These are phyloP conservation scores for Dimargaris xerosporica DNA, from an alignment of 192 early-diverging fungal genomes.

Conservation along the genomic window DNA sequence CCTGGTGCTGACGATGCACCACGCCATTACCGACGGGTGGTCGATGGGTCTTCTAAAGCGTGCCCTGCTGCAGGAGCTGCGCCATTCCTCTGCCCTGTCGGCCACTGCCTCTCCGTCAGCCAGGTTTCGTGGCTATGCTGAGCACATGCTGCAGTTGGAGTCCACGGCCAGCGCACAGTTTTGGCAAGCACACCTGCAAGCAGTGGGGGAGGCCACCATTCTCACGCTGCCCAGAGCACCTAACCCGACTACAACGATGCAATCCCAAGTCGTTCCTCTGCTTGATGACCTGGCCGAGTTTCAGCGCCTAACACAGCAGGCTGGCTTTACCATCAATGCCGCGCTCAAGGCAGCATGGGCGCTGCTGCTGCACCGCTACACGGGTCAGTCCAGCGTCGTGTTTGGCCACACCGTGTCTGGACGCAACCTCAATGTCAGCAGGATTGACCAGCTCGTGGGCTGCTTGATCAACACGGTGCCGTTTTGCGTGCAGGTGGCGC, in stretches of 20 bases:
- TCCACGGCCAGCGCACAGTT: not conserved
- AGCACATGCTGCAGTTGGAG: not conserved
- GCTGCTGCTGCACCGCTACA: not conserved
- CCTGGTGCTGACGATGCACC: not conserved
- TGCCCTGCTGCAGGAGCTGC: not conserved
- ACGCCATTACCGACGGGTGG: conserved; percentile 6
- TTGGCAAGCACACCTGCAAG: not conserved
- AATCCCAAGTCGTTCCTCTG: not conserved
- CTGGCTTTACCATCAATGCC: not conserved
- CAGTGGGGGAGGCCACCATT: not conserved
- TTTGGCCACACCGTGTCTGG: conserved; percentile 6
- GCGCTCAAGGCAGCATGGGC: conserved; percentile 3
- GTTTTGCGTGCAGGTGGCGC: not conserved
- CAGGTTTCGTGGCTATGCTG: not conserved
- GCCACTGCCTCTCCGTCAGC: not conserved
- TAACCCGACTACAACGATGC: not conserved
- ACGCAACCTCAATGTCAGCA: not conserved
- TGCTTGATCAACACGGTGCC: conserved; percentile 1
- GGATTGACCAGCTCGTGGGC: not conserved
- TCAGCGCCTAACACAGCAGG: not conserved
- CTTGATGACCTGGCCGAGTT: not conserved
- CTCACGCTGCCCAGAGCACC: not conserved
- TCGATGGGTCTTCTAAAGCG: not conserved
- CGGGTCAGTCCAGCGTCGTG: not conserved
- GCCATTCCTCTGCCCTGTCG: not conserved